phyloP scores from a whole-genome alignment of 2,329 filamentous ascomycete species.

The Ophiostoma fasciatum region DNA sequence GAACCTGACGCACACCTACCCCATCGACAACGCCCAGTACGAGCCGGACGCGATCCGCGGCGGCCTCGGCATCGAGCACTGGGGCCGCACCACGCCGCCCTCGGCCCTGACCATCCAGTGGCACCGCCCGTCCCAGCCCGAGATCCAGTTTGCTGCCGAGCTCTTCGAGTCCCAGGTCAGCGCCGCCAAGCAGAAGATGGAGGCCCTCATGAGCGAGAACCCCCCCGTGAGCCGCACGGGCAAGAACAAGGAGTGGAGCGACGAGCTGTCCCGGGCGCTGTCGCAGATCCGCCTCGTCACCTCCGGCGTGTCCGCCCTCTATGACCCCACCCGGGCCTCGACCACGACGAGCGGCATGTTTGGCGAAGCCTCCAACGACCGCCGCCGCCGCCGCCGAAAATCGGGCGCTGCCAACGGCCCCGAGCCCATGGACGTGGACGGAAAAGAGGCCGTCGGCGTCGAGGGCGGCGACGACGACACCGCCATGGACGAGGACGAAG shows the following conservation, averaged over 20 bases:
- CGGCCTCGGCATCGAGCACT: conserved; percentile 64
- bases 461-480: conserved; percentile 34
- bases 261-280: conserved; percentile 83
- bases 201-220: conserved; percentile 64
- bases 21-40: conserved; percentile 76
- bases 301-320: conserved; percentile 78
- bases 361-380: conserved; percentile 27
- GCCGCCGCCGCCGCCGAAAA: too few species aligned
- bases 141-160: conserved; percentile 79
- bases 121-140: conserved; percentile 69
- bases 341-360: conserved; percentile 23
- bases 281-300: conserved; percentile 79
- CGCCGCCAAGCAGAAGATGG: conserved; percentile 59
- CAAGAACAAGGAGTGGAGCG: conserved; percentile 97
- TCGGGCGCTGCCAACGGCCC: conserved; percentile 21
- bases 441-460: conserved; percentile 30
- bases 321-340: conserved; percentile 63
- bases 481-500: conserved; percentile 33
- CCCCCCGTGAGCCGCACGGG: conserved; percentile 79
- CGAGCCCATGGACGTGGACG: conserved; percentile 1
- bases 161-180: conserved; percentile 75
- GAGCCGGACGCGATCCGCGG: conserved; percentile 58
- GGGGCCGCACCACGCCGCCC: conserved; percentile 67
- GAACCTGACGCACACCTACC: conserved; percentile 88
- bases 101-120: conserved; percentile 71